Base-by-base conservation (phyloP, 345 rosid genomes). In the Psidium friedrichsthalianum region DNA sequence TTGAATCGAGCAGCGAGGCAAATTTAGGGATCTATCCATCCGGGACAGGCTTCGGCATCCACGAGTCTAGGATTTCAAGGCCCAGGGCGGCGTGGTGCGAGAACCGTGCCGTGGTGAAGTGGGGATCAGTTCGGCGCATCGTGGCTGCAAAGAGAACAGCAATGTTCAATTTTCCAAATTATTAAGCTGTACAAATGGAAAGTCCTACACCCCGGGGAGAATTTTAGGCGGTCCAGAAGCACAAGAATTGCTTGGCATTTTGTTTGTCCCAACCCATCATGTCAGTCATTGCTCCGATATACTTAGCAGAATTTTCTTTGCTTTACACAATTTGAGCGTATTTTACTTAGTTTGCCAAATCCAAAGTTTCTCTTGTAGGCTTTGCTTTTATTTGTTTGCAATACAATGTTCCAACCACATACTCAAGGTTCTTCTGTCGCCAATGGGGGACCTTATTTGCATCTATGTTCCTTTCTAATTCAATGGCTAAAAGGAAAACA, bases 11-110 rank as follows among this genome's bases (percentile, higher is more conserved):
- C 47, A 32, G 22, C 40, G 81, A 22, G 49, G 47, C 81, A 29
- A 24, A 32, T 53, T 53, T 14, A 5, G 18, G 55, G 55, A 58
- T 58, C 44, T 69, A 47, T 69, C 78, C 22, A 69, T 32, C 86
- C 29, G 4, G 55, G 76, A 89, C 88, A 2, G 82, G 51, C 52
- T 84, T 74, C 14, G 56, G 89, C 81, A 83, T 89, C 80, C 86
- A 36, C 57, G 18, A 86, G 56, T 86, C 86, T 5, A 88, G 76
- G 42, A 82, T 84, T 16, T 85, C 90, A 80, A 89, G 87, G 58
- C 89, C 95, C 1, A 93, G 87, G 87, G 94, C 88, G 6, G 84
- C 93, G 13, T 94, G 99, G 99, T 90, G 93, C 83, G 93, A 93
- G 91, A 85, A 94, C 36, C 86, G 94, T 53, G 95, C 98, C 11